Conservation (phyloP, 805 yeast species). For the Kodamaea sagamina region DNA sequence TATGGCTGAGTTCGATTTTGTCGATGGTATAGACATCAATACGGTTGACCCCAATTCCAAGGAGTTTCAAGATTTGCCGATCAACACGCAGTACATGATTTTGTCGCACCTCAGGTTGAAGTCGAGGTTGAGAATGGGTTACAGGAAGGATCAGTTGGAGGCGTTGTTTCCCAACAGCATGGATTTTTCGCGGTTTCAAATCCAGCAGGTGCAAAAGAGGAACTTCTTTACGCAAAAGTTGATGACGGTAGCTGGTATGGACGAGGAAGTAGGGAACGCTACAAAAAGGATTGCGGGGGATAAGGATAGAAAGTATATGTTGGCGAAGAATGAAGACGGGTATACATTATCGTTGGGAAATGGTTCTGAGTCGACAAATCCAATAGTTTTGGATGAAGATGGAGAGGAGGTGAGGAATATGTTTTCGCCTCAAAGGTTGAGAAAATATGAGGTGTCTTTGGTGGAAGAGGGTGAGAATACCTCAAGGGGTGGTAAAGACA, state of each 20-base stretch:
- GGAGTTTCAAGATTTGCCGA: conserved; percentile 75
- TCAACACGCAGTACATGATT: conserved; percentile 84
- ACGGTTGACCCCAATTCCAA: conserved; percentile 80
- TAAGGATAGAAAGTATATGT: conserved; percentile 69
- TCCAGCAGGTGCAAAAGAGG: conserved; percentile 87
- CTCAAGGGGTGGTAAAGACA: no score
- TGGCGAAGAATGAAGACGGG: conserved; percentile 77
- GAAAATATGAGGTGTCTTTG: neutral
- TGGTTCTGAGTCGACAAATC: conserved; percentile 41
- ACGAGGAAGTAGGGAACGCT: conserved; percentile 47
- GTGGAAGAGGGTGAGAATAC: no score
- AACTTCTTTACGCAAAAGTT: conserved; percentile 86
- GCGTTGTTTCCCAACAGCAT: conserved; percentile 77
- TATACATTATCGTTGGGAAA: conserved; percentile 68
- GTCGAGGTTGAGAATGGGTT: conserved; percentile 94
- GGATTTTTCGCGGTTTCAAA: conserved; percentile 92
- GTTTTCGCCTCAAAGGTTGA: neutral
- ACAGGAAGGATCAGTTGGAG: conserved; percentile 83
- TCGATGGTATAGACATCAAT: conserved; percentile 70
- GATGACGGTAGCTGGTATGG: conserved; percentile 82
- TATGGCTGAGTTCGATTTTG: conserved; percentile 41
- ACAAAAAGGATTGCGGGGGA: conserved; percentile 80
- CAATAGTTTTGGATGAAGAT: conserved; percentile 54
- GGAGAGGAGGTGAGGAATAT: conserved; percentile 21
- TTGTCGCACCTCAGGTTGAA: conserved; percentile 78